Base-by-base conservation (phyloP, 2,329 filamentous ascomycete genomes). In the Iodosphaeria phyllophila region DNA sequence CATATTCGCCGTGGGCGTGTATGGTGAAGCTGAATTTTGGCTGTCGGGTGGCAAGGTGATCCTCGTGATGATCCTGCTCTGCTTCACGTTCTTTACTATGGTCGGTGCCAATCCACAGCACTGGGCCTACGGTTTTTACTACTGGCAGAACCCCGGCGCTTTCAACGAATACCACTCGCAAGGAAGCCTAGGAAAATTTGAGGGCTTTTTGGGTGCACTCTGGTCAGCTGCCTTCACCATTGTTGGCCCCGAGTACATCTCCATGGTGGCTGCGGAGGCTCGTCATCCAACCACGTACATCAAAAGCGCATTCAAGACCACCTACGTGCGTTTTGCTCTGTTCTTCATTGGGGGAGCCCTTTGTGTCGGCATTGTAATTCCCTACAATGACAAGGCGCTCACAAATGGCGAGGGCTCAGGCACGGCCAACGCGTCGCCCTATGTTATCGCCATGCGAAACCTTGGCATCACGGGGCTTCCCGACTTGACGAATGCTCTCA, bases 341-440 rank as follows among this genome's bases (percentile, higher is more conserved):
- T 75, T 76, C 46, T 76, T 74, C 46, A 56, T 74, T 11, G 54
- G 73, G 6, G 64, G 68, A 4, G 64, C 65, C 5, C 51, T 78
- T 2, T 58, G 54, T 24, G 57, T 73, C n/a, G 67, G 66, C 4
- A 64, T 74, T 24, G 41, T 71, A 29, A 54, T 74, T 26, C 52
- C 70, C 5, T 64, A 64, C 44, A 58, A 72, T 28, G 65, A 72
- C 33, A 64, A 62, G 1, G 67, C 69, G 32, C 43, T 53, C 4
- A 48, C 51, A 2, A 24, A 24, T 8, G 30, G 30, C 20, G 13
- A 16, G 7, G 29, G 29, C 16, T 15, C 20, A 18, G 31, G 31
- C 8, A 32, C 28, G 13, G 54, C 46, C 13, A 67, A 67, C 28
- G 64, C 62, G 5, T 65, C 61, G 26, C 44, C 61, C 26, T 54